phyloP scores from a whole-genome alignment of 805 yeast species.

The Saccharomycopsis lassenensis region DNA sequence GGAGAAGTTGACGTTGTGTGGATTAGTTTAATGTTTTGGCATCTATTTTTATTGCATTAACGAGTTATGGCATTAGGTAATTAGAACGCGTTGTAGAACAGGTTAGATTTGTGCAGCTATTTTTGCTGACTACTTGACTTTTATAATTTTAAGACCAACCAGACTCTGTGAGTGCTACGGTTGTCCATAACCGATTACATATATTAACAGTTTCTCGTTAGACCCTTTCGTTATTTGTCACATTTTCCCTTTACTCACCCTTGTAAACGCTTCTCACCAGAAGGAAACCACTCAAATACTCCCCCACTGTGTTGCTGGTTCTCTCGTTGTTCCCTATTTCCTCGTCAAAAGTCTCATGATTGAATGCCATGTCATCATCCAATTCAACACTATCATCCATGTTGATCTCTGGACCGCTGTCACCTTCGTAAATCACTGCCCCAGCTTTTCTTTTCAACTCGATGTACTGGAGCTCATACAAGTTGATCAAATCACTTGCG shows the following conservation, averaged over 20 bases:
- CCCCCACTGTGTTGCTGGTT: slow-evolving; percentile 5
- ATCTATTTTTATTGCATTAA: slow-evolving; percentile 1
- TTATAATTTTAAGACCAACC: too few relatives aligned
- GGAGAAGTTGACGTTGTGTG: slow-evolving; percentile 72
- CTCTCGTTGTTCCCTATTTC: background rate
- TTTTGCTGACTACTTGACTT: too few relatives aligned
- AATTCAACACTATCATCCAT: slow-evolving; percentile 9
- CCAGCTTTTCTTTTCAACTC: slow-evolving; percentile 81
- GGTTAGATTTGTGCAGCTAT: too few relatives aligned
- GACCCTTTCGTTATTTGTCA: too few relatives aligned
- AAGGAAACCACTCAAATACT: slow-evolving; percentile 7
- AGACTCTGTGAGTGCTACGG: too few relatives aligned
- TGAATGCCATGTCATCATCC: slow-evolving; percentile 7
- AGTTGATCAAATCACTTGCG: slow-evolving; percentile 56
- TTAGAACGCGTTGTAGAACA: too few relatives aligned
- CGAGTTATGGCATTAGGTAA: too few relatives aligned
- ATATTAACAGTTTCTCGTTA: too few relatives aligned
- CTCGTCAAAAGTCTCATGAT: slow-evolving; percentile 1
- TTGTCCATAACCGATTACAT: too few relatives aligned
- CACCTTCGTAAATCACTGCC: slow-evolving; percentile 92
- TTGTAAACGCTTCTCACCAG: slow-evolving; percentile 3
- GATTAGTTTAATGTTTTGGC: slow-evolving; percentile 29
- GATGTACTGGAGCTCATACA: slow-evolving; percentile 66
- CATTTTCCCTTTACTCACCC: too few relatives aligned
- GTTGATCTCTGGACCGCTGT: slow-evolving; percentile 57